phyloP scores from a whole-genome alignment of 2,329 filamentous ascomycete species.

The Alternaria metachromatica region DNA sequence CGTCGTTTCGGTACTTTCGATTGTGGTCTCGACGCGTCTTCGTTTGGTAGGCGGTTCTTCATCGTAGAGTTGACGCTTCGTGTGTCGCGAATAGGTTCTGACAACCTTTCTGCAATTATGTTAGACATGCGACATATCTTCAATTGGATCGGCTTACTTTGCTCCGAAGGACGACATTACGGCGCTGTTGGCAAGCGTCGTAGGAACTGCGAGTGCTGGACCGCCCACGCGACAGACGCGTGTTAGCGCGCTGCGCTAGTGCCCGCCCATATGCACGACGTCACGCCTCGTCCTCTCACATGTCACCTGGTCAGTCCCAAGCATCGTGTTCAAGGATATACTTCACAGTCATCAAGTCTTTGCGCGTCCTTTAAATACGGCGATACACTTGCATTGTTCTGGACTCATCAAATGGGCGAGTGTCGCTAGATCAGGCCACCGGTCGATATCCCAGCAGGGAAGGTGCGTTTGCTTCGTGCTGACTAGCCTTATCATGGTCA shows the following conservation, averaged over 20 bases:
- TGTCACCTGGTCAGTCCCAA: background rate
- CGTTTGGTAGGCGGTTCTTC: constrained; percentile 46
- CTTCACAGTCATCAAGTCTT: background rate
- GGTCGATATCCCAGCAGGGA: constrained; percentile 9
- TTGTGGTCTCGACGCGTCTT: constrained; percentile 39
- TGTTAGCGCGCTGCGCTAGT: constrained; percentile 33
- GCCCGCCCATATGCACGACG: constrained; percentile 12
- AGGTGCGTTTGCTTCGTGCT: constrained; percentile 7
- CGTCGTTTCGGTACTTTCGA: constrained; percentile 11
- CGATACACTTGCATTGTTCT: background rate
- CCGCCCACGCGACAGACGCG: constrained; percentile 27
- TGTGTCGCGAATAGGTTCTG: constrained; percentile 47
- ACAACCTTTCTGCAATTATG: constrained; percentile 31
- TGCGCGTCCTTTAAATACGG: background rate
- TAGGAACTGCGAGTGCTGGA: constrained; percentile 9
- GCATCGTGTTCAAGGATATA: background rate
- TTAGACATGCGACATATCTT: constrained; percentile 21
- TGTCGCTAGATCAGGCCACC: background rate
- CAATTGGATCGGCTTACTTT: constrained; percentile 26
- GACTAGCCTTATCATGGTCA: background rate
- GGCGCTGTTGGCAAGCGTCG: constrained; percentile 12
- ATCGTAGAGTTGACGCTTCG: constrained; percentile 35
- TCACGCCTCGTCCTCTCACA: constrained; percentile 11
- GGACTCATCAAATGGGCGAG: background rate
- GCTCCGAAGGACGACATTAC: constrained; percentile 31